Percentiles rank a stretch among this genome's conserved stretches.
Conservation (phyloP, 75 land plant species). For the Azolla pinnata region DNA sequence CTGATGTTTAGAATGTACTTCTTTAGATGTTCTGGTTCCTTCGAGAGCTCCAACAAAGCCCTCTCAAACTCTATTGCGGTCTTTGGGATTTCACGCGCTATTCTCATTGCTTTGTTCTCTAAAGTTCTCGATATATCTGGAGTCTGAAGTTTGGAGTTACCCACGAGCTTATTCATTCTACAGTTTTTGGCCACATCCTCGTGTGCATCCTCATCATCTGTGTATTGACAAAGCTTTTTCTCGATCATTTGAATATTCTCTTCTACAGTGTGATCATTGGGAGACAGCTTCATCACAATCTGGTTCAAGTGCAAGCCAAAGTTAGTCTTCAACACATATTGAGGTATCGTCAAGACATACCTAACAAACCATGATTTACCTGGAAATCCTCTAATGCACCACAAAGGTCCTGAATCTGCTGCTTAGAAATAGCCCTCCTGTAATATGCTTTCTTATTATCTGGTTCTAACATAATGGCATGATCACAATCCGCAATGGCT, state of each 20-base stretch:
- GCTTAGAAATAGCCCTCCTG: constrained; percentile 14
- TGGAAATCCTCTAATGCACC: constrained; percentile 23
- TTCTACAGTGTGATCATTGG: constrained; percentile 10
- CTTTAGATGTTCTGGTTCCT: constrained; percentile 7
- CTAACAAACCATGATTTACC: too few species aligned
- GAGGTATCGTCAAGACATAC: too few species aligned
- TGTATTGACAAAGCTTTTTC: not conserved
- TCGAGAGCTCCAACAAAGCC: constrained; percentile 1
- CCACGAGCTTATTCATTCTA: too few species aligned
- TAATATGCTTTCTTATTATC: constrained; percentile 20
- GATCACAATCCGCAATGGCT: constrained; percentile 15
- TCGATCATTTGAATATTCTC: constrained; percentile 9
- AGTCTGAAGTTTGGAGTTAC: not conserved
- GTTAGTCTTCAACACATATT: too few species aligned
- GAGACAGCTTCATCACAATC: constrained; percentile 5
- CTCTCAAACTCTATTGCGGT: constrained; percentile 26
- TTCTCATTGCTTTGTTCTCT: too few species aligned
- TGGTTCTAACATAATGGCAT: constrained; percentile 16
- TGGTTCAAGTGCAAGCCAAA: not conserved
- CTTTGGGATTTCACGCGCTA: constrained; percentile 5
- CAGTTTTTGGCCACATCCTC: too few species aligned
- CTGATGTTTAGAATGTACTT: constrained; percentile 14
- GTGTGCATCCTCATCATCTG: too few species aligned
- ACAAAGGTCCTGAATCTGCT: constrained; percentile 7
- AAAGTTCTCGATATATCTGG: not conserved